A percentile compares a stretch with the other conserved stretches of the same genome.
Conservation (phyloP, 495 filamentous ascomycete genomes). For the Saxophila tyrrhenica region DNA sequence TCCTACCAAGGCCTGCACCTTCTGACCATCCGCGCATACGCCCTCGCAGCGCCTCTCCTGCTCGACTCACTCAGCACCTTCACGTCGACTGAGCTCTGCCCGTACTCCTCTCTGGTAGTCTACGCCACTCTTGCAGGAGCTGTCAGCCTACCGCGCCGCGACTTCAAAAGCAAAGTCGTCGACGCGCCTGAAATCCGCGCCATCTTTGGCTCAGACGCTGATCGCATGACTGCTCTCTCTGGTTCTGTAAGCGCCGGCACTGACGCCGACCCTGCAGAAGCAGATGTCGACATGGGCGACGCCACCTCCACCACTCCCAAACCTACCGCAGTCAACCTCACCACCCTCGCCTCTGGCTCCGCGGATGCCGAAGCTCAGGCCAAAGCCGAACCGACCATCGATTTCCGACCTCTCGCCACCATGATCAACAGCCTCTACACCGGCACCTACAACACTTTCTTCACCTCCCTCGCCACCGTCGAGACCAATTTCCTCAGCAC, state of each 20-base stretch:
- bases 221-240: conserved; percentile 66
- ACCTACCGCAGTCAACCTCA: conserved; percentile 68
- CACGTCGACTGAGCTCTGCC: conserved; percentile 95
- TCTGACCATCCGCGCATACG: conserved; percentile 82
- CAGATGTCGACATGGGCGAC: conserved; percentile 70
- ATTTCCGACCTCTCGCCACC: conserved; percentile 71
- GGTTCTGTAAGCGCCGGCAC: conserved; percentile 70
- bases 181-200: conserved; percentile 97
- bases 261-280: conserved; percentile 51
- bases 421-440: conserved; percentile 84
- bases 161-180: conserved; percentile 97
- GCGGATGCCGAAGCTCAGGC: conserved; percentile 56
- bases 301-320: conserved; percentile 41
- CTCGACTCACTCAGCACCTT: conserved; percentile 97
- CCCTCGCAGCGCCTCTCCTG: conserved; percentile 77
- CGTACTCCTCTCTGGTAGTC: conserved; percentile 83
- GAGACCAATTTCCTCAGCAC: conserved; percentile 89
- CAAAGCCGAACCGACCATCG: conserved; percentile 60
- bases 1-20: conserved; percentile 93
- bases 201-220: conserved; percentile 64
- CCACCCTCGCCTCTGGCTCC: conserved; percentile 52
- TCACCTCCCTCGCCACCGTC: conserved; percentile 76
- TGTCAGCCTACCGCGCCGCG: conserved; percentile 85
- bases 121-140: conserved; percentile 94
- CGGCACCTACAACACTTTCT: conserved; percentile 88